phyloP scores from a whole-genome alignment of 1,284 basidiomycete species.

The Ustilago xerochloae region DNA sequence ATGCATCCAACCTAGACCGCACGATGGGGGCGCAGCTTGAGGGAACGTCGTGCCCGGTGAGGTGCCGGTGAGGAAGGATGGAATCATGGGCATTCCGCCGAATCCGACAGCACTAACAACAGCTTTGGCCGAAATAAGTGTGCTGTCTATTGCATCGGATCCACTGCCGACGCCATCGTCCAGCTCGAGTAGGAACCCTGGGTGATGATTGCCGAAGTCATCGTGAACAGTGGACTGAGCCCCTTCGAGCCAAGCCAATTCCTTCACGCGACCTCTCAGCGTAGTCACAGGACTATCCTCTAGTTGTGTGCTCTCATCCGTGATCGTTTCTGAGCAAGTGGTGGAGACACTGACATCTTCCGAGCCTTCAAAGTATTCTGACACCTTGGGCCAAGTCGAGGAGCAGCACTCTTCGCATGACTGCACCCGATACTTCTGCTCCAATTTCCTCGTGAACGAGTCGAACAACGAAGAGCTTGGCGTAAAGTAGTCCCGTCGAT shows the following conservation, averaged over 20 bases:
- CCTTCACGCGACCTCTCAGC: slow-evolving; percentile 18
- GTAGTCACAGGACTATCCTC: slow-evolving; percentile 13
- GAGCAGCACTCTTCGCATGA: slow-evolving; percentile 10
- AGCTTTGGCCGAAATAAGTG: slow-evolving; percentile 35
- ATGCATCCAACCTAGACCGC: slow-evolving; percentile 66
- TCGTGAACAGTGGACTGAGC: slow-evolving; percentile 25
- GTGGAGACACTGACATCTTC: too few species aligned
- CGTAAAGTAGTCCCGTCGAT: slow-evolving; percentile 67
- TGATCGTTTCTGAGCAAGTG: too few species aligned
- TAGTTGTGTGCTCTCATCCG: background rate
- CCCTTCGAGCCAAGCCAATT: slow-evolving; percentile 41
- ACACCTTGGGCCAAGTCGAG: slow-evolving; percentile 15
- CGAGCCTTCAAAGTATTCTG: slow-evolving; percentile 10
- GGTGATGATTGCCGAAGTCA: slow-evolving; percentile 23
- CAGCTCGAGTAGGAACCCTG: slow-evolving; percentile 39
- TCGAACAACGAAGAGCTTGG: slow-evolving; percentile 65
- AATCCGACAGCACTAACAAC: slow-evolving; percentile 67
- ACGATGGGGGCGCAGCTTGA: background rate
- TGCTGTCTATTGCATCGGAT: background rate
- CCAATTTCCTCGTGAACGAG: slow-evolving; percentile 48
- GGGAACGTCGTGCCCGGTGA: background rate
- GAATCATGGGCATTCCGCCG: slow-evolving; percentile 60
- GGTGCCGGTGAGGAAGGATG: slow-evolving; percentile 24
- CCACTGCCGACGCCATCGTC: too few species aligned
- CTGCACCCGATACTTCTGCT: slow-evolving; percentile 48